Base-by-base conservation (phyloP, 139 green algal species). In the Medakamo hakoo region DNA sequence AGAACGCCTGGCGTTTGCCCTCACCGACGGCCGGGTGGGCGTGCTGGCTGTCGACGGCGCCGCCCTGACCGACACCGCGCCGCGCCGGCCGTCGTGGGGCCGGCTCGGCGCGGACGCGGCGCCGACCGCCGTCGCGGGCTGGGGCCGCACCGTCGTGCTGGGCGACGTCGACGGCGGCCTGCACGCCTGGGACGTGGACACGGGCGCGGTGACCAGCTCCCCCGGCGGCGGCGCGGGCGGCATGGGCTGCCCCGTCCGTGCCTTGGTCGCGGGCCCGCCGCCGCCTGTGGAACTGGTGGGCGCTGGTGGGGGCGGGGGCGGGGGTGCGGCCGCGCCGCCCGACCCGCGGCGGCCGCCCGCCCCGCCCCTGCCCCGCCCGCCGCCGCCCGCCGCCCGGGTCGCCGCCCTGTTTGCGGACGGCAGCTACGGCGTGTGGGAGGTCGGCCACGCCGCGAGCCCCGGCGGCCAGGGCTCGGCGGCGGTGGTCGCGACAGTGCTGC, bases 121-220 rank as follows among this genome's bases (percentile, higher is more conserved):
- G 48, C 21, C 71, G 26, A 87, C 71, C 4, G 76, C 78, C 26
- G 62, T 87, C 26, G 73, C 71, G 31, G 77, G 72, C 21, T 80
- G 73, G 70, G 76, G 75, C 22, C 27, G 62, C 59, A 60, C 76
- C 19, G 66, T 86, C 24, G 62, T 86, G 32, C 49, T 93, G 60
- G 86, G 86, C 0, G 85, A 89, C 60, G 64, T 32, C 0, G 78
- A 86, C 32, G 86, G 86, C 26, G 68, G 60, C 14, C 70, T 94
- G 55, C 71, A 73, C 49, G 63, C 79, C 25, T 94, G 86, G 85
- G 80, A 92, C 68, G 80, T 70, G 23, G 57, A 60, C 58, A 27
- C 25, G 55, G 2, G 30, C 3, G 31, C 3, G 3, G 22, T 32
- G 56, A 19, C 21, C 1, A 16, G 21, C 3, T 29, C 59, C 25